Percentiles rank a stretch among this genome's conserved stretches.
These are phyloP conservation scores for Puccinellia tenuiflora DNA, from an alignment of 176 grass and related monocot species.

Conservation along the genomic window DNA sequence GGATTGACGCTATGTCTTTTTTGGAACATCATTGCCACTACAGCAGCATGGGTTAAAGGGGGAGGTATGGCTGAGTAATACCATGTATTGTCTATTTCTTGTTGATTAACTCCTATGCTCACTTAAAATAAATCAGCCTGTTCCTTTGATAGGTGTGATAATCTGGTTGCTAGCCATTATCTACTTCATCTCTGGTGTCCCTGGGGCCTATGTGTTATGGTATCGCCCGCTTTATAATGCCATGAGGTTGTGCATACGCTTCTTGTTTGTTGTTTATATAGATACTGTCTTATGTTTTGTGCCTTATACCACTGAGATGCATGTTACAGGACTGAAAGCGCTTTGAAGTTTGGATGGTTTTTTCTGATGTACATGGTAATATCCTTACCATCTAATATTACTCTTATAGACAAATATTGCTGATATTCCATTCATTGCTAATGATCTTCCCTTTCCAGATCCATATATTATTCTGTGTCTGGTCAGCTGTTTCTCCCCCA, in stretches of 20 bases:
- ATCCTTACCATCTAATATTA: not conserved
- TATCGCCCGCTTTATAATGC: constrained; percentile 95
- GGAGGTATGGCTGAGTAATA: constrained; percentile 48
- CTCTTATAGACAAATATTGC: not conserved
- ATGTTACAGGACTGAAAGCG: constrained; percentile 82
- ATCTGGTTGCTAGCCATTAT: constrained; percentile 96
- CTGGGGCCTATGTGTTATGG: constrained; percentile 87
- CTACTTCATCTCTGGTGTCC: constrained; percentile 92
- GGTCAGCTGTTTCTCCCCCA: constrained; percentile 85
- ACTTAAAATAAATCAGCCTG: not conserved
- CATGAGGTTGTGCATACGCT: constrained; percentile 59
- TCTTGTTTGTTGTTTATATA: constrained; percentile 5
- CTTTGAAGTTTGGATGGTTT: constrained; percentile 95
- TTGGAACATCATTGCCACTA: constrained; percentile 84
- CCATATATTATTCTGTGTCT: constrained; percentile 86
- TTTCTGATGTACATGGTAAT: constrained; percentile 88
- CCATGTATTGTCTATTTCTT: not conserved
- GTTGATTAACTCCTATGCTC: not conserved
- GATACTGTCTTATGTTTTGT: constrained; percentile 13
- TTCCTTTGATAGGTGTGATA: constrained; percentile 55
- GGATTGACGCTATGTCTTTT: constrained; percentile 74
- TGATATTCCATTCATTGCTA: not conserved
- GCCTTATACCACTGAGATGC: not conserved
- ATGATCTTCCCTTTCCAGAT: constrained; percentile 49
- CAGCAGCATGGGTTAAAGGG: constrained; percentile 91